These are phyloP conservation scores for Wickerhamiella azymoides DNA, from an alignment of 805 yeast genomes.

Conservation along the genomic window DNA sequence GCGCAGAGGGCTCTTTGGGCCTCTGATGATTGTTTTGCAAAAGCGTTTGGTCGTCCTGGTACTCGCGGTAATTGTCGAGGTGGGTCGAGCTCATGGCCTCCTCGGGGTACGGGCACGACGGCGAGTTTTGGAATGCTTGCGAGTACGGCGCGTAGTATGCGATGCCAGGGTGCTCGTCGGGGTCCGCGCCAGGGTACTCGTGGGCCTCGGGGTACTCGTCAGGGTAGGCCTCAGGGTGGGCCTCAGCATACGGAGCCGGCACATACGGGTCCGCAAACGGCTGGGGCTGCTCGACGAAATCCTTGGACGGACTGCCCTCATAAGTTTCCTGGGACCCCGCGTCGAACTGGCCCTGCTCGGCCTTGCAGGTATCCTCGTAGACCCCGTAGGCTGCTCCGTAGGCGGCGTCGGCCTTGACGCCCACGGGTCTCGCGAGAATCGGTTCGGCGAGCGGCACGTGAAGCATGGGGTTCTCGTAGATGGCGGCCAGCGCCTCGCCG, in stretches of 20 bases:
- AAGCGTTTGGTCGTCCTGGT: slow-evolving; percentile 1
- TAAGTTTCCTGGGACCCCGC: too few relatives aligned
- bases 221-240: too few relatives aligned
- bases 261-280: not conserved
- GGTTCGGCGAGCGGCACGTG: not conserved
- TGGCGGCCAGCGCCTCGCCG: slow-evolving; percentile 7
- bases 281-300: too few relatives aligned
- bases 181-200: not conserved
- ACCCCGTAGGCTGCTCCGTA: not conserved
- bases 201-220: not conserved
- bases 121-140: not conserved
- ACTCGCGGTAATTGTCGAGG: not conserved
- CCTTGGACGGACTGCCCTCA: too few relatives aligned
- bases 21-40: not conserved
- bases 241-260: too few relatives aligned
- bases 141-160: not conserved
- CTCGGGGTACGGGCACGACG: slow-evolving; percentile 6
- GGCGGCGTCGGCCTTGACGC: not conserved
- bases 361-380: too few relatives aligned
- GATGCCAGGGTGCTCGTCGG: not conserved
- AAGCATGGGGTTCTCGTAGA: slow-evolving; percentile 16
- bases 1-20: not conserved
- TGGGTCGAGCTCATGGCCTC: slow-evolving; percentile 1
- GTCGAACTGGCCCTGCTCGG: too few relatives aligned
- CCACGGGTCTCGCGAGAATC: not conserved